Conservation (phyloP, 495 filamentous ascomycete genomes). For the Hamigera avellanea region DNA sequence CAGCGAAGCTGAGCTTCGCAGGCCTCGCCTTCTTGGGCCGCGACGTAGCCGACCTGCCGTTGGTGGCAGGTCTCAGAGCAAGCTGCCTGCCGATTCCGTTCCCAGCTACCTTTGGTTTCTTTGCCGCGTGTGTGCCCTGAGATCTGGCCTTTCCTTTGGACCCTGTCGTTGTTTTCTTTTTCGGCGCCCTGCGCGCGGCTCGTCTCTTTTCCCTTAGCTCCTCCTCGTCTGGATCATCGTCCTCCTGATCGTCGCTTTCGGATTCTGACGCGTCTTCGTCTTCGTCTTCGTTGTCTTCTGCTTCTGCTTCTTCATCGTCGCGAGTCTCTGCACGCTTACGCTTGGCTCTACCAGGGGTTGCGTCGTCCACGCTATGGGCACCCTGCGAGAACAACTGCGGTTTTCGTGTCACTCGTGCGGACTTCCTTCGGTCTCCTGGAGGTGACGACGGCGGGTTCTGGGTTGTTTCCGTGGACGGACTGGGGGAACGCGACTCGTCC, state of each 20-base stretch:
- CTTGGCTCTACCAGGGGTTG: conserved; percentile 31
- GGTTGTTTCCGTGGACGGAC: conserved; percentile 11
- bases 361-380: conserved; percentile 18
- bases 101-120: conserved; percentile 43
- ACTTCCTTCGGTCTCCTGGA: conserved; percentile 59
- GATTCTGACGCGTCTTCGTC: conserved; percentile 42
- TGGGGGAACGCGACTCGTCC: conserved; percentile 20
- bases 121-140: conserved; percentile 24
- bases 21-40: conserved; percentile 43
- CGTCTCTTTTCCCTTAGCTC: conserved; percentile 47
- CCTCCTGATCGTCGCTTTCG: conserved; percentile 33
- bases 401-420: conserved; percentile 66
- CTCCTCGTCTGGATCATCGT: conserved; percentile 54
- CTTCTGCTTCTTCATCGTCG: conserved; percentile 16
- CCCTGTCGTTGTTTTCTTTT: conserved; percentile 52
- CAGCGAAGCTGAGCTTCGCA: conserved; percentile 50
- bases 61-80: conserved; percentile 36
- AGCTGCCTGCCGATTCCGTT: conserved; percentile 45
- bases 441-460: conserved; percentile 16
- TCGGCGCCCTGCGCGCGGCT: conserved; percentile 28
- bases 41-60: conserved; percentile 27
- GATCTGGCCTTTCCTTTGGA: conserved; percentile 17
- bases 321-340: conserved; percentile 38
- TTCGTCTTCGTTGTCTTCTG: conserved; percentile 31
- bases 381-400: conserved; percentile 52